These are phyloP conservation scores for Rhizopogon sp. DNA, from an alignment of 768 basidiomycete genomes.

Conservation along the genomic window DNA sequence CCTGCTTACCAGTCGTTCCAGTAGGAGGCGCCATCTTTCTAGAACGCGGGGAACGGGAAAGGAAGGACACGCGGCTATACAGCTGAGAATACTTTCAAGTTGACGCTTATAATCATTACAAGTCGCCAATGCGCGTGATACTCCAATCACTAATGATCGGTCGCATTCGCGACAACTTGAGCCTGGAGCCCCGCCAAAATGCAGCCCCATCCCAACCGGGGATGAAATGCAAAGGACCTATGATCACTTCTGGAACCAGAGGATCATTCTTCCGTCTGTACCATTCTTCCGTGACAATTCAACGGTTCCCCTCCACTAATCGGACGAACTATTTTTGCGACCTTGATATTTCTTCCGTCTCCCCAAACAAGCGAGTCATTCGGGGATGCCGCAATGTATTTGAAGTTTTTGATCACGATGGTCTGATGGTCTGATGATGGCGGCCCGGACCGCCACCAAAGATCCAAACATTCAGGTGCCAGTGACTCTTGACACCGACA, in stretches of 20 bases:
- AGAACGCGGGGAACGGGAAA: conserved; percentile 3
- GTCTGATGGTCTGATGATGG: no score
- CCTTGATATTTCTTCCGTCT: not conserved
- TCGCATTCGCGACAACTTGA: no score
- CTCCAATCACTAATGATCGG: no score
- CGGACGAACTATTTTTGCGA: not conserved
- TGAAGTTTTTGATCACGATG: no score
- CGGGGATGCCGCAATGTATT: no score
- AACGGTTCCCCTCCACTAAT: not conserved
- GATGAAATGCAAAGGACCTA: conserved; percentile 1
- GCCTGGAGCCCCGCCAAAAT: not conserved
- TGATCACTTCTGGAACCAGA: not conserved
- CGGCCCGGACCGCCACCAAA: no score
- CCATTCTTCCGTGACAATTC: no score
- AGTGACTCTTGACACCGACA: not conserved
- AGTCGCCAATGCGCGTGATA: not conserved
- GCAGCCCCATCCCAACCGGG: conserved; percentile 1
- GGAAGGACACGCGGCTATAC: not conserved
- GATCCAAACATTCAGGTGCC: not conserved
- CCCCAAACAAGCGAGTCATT: no score
- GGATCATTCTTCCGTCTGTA: no score
- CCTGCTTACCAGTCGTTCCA: conserved; percentile 37
- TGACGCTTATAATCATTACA: conserved; percentile 5
- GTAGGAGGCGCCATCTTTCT: conserved; percentile 30
- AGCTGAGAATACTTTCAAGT: not conserved